Evolutionary conservation across 176 grass and related monocot genomes (phyloP).

Genomic region (Eragrostis nindensis): DNA sequence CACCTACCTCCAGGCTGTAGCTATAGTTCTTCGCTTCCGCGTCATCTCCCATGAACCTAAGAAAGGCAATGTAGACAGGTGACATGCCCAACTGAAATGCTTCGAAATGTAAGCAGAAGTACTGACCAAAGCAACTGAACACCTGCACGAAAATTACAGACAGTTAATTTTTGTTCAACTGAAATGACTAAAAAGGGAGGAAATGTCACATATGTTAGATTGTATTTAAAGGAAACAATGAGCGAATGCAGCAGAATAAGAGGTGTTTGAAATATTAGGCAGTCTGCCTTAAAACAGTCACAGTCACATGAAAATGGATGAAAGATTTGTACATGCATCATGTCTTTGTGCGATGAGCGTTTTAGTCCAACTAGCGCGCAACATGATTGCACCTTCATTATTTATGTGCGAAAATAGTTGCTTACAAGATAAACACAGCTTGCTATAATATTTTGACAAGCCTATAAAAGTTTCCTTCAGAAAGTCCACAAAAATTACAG

Average conservation of each 20-base stretch:
- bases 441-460: conserved; percentile 1
- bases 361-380: conserved; percentile 8
- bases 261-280: conserved; percentile 8
- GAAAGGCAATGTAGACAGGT: conserved; percentile 87
- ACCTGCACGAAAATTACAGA: conserved; percentile 53
- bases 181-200: not conserved
- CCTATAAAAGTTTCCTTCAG: not conserved
- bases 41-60: conserved; percentile 97
- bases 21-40: conserved; percentile 80
- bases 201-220: conserved; percentile 10
- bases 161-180: not conserved
- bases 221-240: not conserved
- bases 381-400: not conserved
- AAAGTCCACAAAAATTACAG: not conserved
- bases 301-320: conserved; percentile 6
- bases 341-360: not conserved
- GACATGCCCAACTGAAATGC: conserved; percentile 82
- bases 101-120: conserved; percentile 96
- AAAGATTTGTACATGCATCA: conserved; percentile 17
- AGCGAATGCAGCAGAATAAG: not conserved
- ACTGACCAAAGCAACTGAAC: conserved; percentile 92
- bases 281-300: not conserved
- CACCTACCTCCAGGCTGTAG: conserved; percentile 93
- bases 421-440: conserved; percentile 9
- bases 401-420: conserved; percentile 3